Conservation (phyloP, 257 asterid genomes). For the Misopates orontium region DNA sequence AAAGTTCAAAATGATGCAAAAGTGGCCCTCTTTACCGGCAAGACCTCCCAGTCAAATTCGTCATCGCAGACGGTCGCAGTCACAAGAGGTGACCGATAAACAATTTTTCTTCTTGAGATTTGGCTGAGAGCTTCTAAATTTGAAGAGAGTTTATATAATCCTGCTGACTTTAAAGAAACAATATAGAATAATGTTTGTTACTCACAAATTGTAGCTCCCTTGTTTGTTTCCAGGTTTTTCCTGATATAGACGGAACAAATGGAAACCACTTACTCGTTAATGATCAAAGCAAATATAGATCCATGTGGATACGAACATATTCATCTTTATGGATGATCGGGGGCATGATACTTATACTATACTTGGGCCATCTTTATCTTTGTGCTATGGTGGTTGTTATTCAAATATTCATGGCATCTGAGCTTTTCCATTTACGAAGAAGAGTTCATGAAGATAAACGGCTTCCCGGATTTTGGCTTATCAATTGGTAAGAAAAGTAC, state of each 20-base stretch:
- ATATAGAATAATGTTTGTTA: too few relatives aligned
- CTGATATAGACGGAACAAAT: conserved; percentile 42
- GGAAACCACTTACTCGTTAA: conserved; percentile 46
- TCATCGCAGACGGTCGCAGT: conserved; percentile 41
- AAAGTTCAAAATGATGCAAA: conserved; percentile 35
- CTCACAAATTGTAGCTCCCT: neutral
- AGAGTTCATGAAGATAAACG: conserved; percentile 57
- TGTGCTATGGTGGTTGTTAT: conserved; percentile 61
- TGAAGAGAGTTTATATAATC: neutral
- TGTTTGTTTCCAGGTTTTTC: conserved; percentile 36
- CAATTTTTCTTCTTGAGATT: conserved; percentile 8
- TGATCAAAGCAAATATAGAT: conserved; percentile 53
- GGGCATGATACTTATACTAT: conserved; percentile 43
- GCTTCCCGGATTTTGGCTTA: conserved; percentile 72
- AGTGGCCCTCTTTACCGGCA: conserved; percentile 46
- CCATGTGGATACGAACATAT: conserved; percentile 63
- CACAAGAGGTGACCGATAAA: conserved; percentile 43
- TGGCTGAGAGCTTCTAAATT: neutral
- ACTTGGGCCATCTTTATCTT: conserved; percentile 70
- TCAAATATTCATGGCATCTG: conserved; percentile 66
- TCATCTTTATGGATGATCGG: conserved; percentile 72
- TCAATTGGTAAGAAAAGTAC: conserved; percentile 50
- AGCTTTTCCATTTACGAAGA: conserved; percentile 59
- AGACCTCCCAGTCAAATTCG: conserved; percentile 45
- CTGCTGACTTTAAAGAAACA: neutral